Evolutionary conservation across 2,329 filamentous ascomycete species (phyloP), one percentile per base, ranked within the genome.

Genomic region (Fusarium verrucosum): DNA sequence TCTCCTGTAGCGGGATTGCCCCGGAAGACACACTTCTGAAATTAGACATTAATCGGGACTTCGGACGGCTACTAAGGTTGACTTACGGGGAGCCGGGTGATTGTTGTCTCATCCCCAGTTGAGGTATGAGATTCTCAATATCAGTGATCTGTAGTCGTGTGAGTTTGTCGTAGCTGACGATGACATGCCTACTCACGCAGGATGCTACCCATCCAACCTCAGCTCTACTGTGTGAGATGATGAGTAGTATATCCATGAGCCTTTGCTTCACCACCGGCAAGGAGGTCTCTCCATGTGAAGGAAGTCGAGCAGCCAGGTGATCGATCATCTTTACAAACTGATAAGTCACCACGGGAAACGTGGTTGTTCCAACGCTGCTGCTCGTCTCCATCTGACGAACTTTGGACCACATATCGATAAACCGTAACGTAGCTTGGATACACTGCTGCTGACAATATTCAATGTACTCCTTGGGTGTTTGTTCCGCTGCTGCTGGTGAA

Each of bases 321-420:
- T 68, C 55, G 1, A 71, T 49, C 4, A 71, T 70, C 17, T 66
- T 70, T n/a, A 41, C 51, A 2, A 56, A 51, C 10, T 71, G 69
- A 7, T 71, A 71, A 0, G 60, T 57, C 0, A 62, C 64, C 11
- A 68, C 53, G 0, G 66, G 56, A 22, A 69, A 36, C 0, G 57
- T 60, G 0, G 56, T 30, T 11, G 60, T 62, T 0, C 65, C 56
- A 7, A 70, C 23, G 1, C 36, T 61, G 5, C 56, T 57, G 3
- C 57, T 62, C 1, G 65, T 66, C 25, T 71, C 64, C 7, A 66
- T 50, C 1, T 44, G 36, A 4, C 58, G 38, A 8, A 69, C n/a
- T 2, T 54, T 51, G 1, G 46, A 58, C 64, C 64, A 70, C 30
- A 70, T 57, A 0, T 63, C 61, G 4, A 68, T 62, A 0, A 26